Evolutionary conservation across 2,329 filamentous ascomycete genomes (phyloP), one percentile per base, ranked within the genome.

Genomic region (Alternaria viburni): DNA sequence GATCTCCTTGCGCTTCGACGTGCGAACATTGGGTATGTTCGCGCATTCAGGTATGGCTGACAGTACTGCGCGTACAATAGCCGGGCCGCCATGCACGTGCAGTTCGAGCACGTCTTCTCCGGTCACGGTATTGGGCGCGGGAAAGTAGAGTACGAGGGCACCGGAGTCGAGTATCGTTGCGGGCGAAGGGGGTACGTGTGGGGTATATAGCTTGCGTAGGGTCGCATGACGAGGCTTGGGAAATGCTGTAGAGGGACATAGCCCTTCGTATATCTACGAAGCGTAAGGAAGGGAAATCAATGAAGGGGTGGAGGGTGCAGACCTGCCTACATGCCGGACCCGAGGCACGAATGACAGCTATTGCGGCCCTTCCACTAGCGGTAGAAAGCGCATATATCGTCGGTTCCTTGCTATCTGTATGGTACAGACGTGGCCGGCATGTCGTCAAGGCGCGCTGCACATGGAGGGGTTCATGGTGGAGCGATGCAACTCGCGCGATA

Each of bases 371-470:
- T 1, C 95, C 96, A 11, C 91, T 84, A 0, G 93, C 93, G 0
- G 94, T 96, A 0, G 95, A 97, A 1, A 98, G 83, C 0, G 96
- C 96, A 79, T 97, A 98, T 57, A 99, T 97, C 1, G 95, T 98
- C 15, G 74, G 73, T 12, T 78, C 77, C 9, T 72, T 62, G 17
- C 63, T 30, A 12, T 25, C 25, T 15, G 58, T 26, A 58, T 77
- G 71, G 55, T 69, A 65, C 3, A 47, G 36, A 26, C 69, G 70
- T 25, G 23, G 46, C 30, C 65, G 68, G 4, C 13, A 26, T 17
- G 36, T 41, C 36, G 64, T 72, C 72, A 76, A 60, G 58, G 57
- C 54, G 62, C 43, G 56, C 58, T 44, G 67, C 50, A 56, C 44
- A 57, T 51, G 26, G 25, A n/a, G 32, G 43, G 59, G 23, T 49